A percentile compares a stretch with the other conserved stretches of the same genome.
Conservation (phyloP, 805 yeast species). For the Tetrapisispora arboricola region DNA sequence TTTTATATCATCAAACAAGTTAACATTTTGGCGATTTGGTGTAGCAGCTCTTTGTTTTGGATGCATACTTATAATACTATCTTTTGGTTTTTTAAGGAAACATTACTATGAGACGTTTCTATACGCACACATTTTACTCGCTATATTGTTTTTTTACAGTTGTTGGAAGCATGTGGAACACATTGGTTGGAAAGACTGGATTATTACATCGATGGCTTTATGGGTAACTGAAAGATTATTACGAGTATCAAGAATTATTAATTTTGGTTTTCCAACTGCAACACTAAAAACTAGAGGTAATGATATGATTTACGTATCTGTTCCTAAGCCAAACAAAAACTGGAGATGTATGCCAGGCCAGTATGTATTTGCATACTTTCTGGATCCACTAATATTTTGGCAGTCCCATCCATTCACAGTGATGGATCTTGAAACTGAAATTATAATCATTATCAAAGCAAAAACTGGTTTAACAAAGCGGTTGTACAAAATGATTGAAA, state of each 20-base stretch:
- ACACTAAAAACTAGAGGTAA: slow-evolving; percentile 11
- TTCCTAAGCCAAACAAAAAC: slow-evolving; percentile 8
- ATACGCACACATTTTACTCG: slow-evolving; percentile 33
- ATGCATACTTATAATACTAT: slow-evolving; percentile 22
- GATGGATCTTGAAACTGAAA: slow-evolving; percentile 31
- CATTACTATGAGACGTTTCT: slow-evolving; percentile 38
- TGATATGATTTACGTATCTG: slow-evolving; percentile 13
- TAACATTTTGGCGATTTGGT: slow-evolving; percentile 35
- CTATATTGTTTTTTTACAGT: slow-evolving; percentile 34
- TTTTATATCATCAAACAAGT: slow-evolving; percentile 5
- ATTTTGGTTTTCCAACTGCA: slow-evolving; percentile 15
- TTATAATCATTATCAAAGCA: slow-evolving; percentile 35
- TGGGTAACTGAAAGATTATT: slow-evolving; percentile 36
- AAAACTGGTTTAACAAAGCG: slow-evolving; percentile 39
- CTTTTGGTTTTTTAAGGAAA: slow-evolving; percentile 28
- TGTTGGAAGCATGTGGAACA: slow-evolving; percentile 39
- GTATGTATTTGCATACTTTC: slow-evolving; percentile 37
- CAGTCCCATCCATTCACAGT: slow-evolving; percentile 51
- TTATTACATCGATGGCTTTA: slow-evolving; percentile 29
- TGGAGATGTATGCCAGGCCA: slow-evolving; percentile 39
- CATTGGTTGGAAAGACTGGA: slow-evolving; percentile 35
- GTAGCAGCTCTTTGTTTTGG: slow-evolving; percentile 28
- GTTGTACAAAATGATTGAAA: slow-evolving; percentile 25
- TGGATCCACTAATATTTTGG: slow-evolving; percentile 39
- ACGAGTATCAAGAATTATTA: slow-evolving; percentile 28